Evolutionary conservation across 345 rosid genomes (phyloP).

Genomic region (Corymbia maculata): DNA sequence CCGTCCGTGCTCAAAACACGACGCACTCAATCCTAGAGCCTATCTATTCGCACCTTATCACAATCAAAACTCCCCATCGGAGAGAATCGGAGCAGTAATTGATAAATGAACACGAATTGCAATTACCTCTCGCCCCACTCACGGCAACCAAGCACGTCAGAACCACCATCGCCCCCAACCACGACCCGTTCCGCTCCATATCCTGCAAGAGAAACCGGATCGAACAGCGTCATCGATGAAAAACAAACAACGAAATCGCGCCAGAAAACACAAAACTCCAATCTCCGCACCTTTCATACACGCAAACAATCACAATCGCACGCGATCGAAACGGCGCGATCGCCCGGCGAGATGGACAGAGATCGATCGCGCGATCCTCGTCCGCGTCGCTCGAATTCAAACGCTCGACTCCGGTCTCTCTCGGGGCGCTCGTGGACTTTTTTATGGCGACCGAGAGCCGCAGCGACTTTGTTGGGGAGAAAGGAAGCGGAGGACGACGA

Average conservation of each 20-base stretch:
- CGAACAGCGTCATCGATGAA: background rate
- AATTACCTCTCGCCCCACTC: background rate
- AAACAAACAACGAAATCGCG: background rate
- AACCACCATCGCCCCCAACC: background rate
- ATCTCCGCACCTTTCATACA: background rate
- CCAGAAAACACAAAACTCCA: background rate
- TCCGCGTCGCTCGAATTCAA: background rate
- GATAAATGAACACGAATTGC: background rate
- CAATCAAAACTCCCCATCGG: background rate
- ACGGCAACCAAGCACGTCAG: background rate
- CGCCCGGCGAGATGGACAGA: background rate
- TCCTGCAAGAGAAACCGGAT: background rate
- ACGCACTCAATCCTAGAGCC: background rate
- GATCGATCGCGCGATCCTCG: background rate
- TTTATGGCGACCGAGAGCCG: background rate
- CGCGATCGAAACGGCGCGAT: background rate
- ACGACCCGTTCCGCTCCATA: background rate
- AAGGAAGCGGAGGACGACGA: background rate
- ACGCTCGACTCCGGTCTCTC: background rate
- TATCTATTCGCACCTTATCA: background rate
- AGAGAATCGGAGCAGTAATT: background rate
- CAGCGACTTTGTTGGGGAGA: too few relatives aligned
- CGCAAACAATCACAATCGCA: background rate
- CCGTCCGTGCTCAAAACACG: background rate
- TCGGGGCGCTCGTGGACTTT: background rate